phyloP scores from a whole-genome alignment of 2,329 filamentous ascomycete genomes.

The Clonostachys byssicola region DNA sequence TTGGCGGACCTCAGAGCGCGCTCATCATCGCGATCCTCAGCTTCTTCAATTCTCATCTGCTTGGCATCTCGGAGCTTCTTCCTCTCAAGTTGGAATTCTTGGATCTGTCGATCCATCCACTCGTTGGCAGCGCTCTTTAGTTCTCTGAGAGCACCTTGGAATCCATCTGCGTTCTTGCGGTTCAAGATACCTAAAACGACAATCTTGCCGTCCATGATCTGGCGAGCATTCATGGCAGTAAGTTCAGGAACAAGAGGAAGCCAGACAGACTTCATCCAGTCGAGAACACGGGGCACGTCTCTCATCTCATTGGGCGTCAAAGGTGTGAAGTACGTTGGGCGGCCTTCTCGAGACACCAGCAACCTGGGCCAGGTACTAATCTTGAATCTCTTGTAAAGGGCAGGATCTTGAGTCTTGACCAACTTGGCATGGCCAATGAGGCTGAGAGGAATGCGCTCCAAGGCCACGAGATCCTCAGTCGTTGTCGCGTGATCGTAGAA shows the following conservation, averaged over 20 bases:
- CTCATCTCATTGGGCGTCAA: conserved; percentile 90
- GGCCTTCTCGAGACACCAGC: conserved; percentile 82
- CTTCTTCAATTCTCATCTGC: conserved; percentile 92
- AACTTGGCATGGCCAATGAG: conserved; percentile 89
- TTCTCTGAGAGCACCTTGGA: conserved; percentile 74
- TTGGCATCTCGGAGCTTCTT: conserved; percentile 93
- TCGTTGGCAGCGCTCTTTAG: conserved; percentile 94
- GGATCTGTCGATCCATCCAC: conserved; percentile 96
- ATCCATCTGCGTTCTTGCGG: conserved; percentile 74
- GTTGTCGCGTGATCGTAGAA: conserved; percentile 97
- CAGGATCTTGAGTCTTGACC: conserved; percentile 81
- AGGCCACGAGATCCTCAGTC: conserved; percentile 81
- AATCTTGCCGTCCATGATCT: conserved; percentile 92
- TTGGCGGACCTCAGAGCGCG: conserved; percentile 83
- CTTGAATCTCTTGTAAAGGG: conserved; percentile 79
- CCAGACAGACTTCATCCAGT: conserved; percentile 97
- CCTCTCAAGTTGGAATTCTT: conserved; percentile 86
- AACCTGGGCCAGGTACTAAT: conserved; percentile 96
- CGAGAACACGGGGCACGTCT: conserved; percentile 70
- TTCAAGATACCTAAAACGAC: conserved; percentile 91
- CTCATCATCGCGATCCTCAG: conserved; percentile 88
- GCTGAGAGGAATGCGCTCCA: conserved; percentile 82
- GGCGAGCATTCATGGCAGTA: conserved; percentile 82
- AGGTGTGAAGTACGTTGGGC: conserved; percentile 84
- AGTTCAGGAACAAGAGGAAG: conserved; percentile 92